A percentile compares a stretch with the other conserved stretches of the same genome.
Conservation (phyloP, 1,284 basidiomycete species). For the Rhizoctonia solani region DNA sequence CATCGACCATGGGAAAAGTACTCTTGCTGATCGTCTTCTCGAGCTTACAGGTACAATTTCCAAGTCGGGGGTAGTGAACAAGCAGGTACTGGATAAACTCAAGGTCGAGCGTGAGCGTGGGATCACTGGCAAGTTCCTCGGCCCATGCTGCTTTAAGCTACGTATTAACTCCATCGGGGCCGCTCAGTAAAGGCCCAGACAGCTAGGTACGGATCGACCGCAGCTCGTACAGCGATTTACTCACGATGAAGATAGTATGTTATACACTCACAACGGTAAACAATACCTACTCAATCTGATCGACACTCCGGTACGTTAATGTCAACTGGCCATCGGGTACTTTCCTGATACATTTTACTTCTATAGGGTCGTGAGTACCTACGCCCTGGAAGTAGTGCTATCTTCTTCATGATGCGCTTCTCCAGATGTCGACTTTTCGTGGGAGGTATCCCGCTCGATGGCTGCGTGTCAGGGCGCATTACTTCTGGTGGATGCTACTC, state of each 20-base stretch:
- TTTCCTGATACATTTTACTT: not conserved
- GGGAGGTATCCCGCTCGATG: slow-evolving; percentile 93
- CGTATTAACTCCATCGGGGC: not conserved
- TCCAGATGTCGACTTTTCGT: slow-evolving; percentile 93
- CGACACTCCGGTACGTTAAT: slow-evolving; percentile 71
- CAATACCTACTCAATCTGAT: slow-evolving; percentile 90
- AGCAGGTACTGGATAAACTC: slow-evolving; percentile 92
- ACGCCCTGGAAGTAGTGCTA: not conserved
- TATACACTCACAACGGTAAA: slow-evolving; percentile 60
- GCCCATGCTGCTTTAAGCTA: slow-evolving; percentile 2
- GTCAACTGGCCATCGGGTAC: slow-evolving; percentile 1
- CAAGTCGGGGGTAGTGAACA: slow-evolving; percentile 66
- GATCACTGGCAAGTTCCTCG: slow-evolving; percentile 71
- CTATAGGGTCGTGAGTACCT: not conserved
- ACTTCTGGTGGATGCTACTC: slow-evolving; percentile 90
- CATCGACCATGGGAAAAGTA: slow-evolving; percentile 93
- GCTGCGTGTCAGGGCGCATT: slow-evolving; percentile 94
- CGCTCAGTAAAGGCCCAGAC: slow-evolving; percentile 84
- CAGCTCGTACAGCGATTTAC: not conserved
- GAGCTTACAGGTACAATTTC: slow-evolving; percentile 84
- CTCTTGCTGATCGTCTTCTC: slow-evolving; percentile 74
- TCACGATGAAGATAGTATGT: slow-evolving; percentile 62
- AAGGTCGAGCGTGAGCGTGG: slow-evolving; percentile 96
- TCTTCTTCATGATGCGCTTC: not conserved
- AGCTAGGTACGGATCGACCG: slow-evolving; percentile 60